These are phyloP conservation scores for Porcisia hertigi DNA, from an alignment of 208 protist genomes.

Conservation along the genomic window DNA sequence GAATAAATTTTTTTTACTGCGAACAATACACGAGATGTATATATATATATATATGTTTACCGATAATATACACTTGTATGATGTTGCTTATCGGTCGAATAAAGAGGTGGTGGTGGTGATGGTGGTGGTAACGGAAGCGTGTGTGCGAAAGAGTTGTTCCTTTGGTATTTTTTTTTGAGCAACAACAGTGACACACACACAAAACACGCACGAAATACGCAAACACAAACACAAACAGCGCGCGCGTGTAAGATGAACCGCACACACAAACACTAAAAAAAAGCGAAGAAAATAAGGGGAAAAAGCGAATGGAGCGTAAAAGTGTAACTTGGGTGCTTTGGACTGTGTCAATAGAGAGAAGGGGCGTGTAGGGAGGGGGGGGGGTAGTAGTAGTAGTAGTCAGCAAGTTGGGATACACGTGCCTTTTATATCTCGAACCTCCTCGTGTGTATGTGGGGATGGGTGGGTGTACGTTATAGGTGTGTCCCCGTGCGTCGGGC, in stretches of 20 bases:
- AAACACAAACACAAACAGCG: no score
- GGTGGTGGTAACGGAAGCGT: no score
- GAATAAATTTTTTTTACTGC: not conserved
- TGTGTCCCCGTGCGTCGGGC: not conserved
- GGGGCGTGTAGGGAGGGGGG: no score
- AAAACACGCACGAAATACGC: not conserved
- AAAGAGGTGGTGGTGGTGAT: not conserved
- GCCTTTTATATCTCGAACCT: no score
- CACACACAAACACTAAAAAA: not conserved
- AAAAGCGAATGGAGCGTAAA: no score
- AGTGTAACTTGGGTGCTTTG: no score
- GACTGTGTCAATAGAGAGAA: no score
- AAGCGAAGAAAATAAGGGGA: not conserved
- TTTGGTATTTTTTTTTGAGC: slow-evolving; percentile 2
- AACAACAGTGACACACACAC: not conserved
- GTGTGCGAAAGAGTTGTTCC: not conserved
- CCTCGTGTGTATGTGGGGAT: no score
- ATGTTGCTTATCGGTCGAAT: not conserved
- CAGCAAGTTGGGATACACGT: no score
- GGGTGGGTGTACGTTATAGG: no score
- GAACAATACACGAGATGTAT: not conserved
- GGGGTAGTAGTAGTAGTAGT: no score
- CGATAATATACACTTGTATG: not conserved
- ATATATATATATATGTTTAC: not conserved
- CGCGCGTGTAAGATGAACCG: no score